Conservation (phyloP, 2,329 filamentous ascomycete species). For the Monilinia aucupariae region DNA sequence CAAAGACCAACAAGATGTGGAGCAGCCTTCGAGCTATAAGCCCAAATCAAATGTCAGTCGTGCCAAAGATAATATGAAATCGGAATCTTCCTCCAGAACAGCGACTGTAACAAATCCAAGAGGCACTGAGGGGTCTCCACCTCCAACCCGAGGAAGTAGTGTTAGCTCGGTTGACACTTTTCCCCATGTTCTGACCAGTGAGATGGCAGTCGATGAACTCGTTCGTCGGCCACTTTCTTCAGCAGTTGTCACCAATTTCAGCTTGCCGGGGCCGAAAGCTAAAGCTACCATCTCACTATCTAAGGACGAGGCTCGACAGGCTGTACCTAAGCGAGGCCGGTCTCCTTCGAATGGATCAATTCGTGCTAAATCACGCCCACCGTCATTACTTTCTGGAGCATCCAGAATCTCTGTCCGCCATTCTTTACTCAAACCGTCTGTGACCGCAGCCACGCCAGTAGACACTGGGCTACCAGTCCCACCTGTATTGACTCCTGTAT, state of each 20-base stretch:
- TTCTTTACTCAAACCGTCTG: constrained; percentile 28
- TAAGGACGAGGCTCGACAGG: background rate
- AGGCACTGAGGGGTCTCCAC: constrained; percentile 14
- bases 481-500: constrained; percentile 23
- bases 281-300: background rate
- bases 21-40: background rate
- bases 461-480: constrained; percentile 28
- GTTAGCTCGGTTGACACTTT: constrained; percentile 26
- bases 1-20: background rate
- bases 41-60: background rate
- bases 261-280: constrained; percentile 27
- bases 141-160: constrained; percentile 21
- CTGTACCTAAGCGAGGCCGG: background rate
- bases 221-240: constrained; percentile 21
- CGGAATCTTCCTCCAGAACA: constrained; percentile 14
- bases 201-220: constrained; percentile 20
- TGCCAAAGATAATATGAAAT: constrained; percentile 4
- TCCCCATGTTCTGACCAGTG: constrained; percentile 25
- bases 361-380: constrained; percentile 20
- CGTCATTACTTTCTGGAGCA: constrained; percentile 27
- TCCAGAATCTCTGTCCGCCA: constrained; percentile 29
- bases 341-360: constrained; percentile 6
- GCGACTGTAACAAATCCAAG: constrained; percentile 9
- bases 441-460: constrained; percentile 20
- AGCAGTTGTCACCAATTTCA: constrained; percentile 30